Evolutionary conservation across 805 yeast genomes (phyloP).

Genomic region (Pichia scutulata): DNA sequence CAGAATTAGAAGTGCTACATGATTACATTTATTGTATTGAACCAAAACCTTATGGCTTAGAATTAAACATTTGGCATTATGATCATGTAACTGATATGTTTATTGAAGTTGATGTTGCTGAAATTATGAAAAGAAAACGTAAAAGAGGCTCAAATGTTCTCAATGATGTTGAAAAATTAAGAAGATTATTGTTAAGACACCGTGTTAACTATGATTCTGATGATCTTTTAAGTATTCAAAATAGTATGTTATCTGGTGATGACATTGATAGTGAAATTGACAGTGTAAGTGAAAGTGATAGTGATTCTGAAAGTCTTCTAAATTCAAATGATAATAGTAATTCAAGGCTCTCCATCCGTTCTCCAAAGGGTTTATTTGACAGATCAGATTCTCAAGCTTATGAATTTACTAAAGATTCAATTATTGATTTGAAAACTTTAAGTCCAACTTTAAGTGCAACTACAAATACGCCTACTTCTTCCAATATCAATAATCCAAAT

Average conservation of each 20-base stretch:
- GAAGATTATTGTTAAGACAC: conserved; percentile 9
- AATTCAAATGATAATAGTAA: neutral
- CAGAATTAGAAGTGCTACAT: conserved; percentile 32
- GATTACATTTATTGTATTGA: conserved; percentile 30
- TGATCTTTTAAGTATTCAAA: conserved; percentile 8
- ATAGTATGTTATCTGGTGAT: neutral
- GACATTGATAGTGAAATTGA: conserved; percentile 10
- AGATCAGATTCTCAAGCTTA: conserved; percentile 27
- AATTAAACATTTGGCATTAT: conserved; percentile 31
- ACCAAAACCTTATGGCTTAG: conserved; percentile 33
- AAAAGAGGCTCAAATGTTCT: conserved; percentile 22
- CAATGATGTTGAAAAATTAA: conserved; percentile 13
- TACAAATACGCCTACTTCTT: neutral
- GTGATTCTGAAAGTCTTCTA: conserved; percentile 5
- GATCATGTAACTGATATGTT: conserved; percentile 29
- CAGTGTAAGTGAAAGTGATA: conserved; percentile 5
- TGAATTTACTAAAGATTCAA: conserved; percentile 18
- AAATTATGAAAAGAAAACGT: conserved; percentile 28
- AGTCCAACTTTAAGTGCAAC: neutral
- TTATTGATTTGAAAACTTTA: conserved; percentile 3
- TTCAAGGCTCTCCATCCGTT: conserved; percentile 1
- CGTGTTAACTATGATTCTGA: conserved; percentile 12
- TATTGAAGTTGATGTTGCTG: conserved; percentile 32
- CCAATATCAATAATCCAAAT: neutral
- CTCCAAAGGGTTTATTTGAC: conserved; percentile 14